These are phyloP conservation scores for Crucihimalaya himalaica DNA, from an alignment of 345 rosid species.

Conservation along the genomic window DNA sequence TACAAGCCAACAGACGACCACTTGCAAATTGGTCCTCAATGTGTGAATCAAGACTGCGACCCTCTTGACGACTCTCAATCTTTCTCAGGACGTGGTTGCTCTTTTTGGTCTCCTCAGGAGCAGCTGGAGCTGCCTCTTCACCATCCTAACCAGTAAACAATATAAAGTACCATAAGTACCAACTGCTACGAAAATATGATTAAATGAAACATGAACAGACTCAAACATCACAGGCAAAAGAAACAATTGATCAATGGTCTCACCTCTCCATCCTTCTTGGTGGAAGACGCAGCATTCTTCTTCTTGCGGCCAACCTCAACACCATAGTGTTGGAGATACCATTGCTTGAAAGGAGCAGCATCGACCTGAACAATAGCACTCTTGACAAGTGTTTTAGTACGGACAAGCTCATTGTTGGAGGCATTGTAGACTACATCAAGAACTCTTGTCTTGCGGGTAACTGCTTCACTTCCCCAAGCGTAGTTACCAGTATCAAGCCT, in stretches of 20 bases:
- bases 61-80: constrained; percentile 54
- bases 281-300: constrained; percentile 44
- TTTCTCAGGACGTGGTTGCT: constrained; percentile 60
- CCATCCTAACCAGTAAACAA: constrained; percentile 42
- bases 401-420: constrained; percentile 82
- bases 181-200: neutral
- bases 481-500: constrained; percentile 85
- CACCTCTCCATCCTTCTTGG: constrained; percentile 69
- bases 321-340: constrained; percentile 71
- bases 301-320: constrained; percentile 80
- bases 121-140: constrained; percentile 46
- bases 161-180: neutral
- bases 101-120: constrained; percentile 61
- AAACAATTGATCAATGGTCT: neutral
- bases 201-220: neutral
- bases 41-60: constrained; percentile 60
- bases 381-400: constrained; percentile 80
- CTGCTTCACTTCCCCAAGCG: constrained; percentile 92
- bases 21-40: constrained; percentile 73
- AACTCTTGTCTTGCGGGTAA: constrained; percentile 78
- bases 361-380: constrained; percentile 73
- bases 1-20: constrained; percentile 68
- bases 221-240: neutral
- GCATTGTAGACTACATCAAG: constrained; percentile 91
- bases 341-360: constrained; percentile 76